Evolutionary conservation across 345 rosid genomes (phyloP), one percentile per base, ranked within the genome.

Genomic region (Sapria himalayana): DNA sequence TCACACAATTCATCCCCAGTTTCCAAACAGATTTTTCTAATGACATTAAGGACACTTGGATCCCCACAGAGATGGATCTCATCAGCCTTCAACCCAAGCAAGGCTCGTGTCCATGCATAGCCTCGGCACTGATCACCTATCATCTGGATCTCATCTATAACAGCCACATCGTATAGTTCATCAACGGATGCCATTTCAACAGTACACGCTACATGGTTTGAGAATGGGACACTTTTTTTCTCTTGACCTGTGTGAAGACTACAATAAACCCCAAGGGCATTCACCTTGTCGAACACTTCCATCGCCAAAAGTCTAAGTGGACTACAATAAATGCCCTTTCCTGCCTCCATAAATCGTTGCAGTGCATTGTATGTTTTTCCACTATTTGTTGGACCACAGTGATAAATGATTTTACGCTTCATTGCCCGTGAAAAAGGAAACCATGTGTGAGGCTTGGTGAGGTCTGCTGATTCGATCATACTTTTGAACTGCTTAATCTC

Each of bases 281-380:
- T 86, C 34, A 86, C 92, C 58, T 81, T 86, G 63, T 81, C 92
- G n/a, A 86, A 86, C 60, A 86, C 97, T 63, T 86, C 97, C 97
- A 86, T 86, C 2, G 94, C 97, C 70, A 86, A 63, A 6, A 86
- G 72, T 76, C 97, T 70, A 33, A 86, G 70, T 4, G 96, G 96
- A 43, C 94, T 81, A 41, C 94, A 85, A 59, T 85, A 85, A 63
- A 85, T 51, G 9, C 85, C 94, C 39, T 73, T 81, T 54, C 68
- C 67, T 42, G 86, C 96, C 59, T 78, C 94, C 92, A 78, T 81
- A 67, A 69, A 85, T 39, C 70, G 51, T 37, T 85, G 94, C 69
- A 85, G 46, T 29, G 94, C 94, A 57, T 78, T 78, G 47, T 73
- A 86, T 16, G 97, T 86, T 56, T 86, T 86, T 12, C 97, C 94